Evolutionary conservation across 1,139 yeast genomes (phyloP), one percentile per base, ranked within the genome.

Genomic region (Debaryomyces psychrophilus): DNA sequence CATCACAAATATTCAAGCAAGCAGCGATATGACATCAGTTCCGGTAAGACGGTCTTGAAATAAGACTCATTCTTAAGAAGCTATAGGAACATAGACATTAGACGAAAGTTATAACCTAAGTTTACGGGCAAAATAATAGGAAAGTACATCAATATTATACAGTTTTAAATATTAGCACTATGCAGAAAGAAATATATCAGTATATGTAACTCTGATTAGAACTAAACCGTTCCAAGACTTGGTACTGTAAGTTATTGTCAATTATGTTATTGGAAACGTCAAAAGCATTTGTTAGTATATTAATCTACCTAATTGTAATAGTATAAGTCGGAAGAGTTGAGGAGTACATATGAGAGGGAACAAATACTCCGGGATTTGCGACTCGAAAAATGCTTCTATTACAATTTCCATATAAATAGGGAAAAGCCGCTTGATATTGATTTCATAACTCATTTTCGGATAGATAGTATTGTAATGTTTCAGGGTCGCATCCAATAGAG

Each of bases 311-410:
- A 14, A n/a, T 6, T 12, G n/a, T 15, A 8, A 8, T 12, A 18
- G 8, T 8, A 6, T 31, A 4, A 31, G 6, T 18, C 12, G 36
- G 20, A 11, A 17, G n/a, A 31, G 12, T 6, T 31, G 37, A 34
- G 37, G 37, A 34, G 37, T 20, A 34, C 15, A 8, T 22, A 17
- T 22, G 37, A 20, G 37, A 27, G 27, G 37, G 37, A 11, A n/a
- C 5, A 7, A 29, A 29, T 18, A 34, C 17, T 34, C 37, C 37
- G 37, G 27, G 37, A 34, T 22, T n/a, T 17, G 27, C 37, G 37
- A 20, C 8, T 15, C 5, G n/a, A 9, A 31, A 31, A 17, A 31
- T 12, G 17, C n/a, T 15, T 31, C 22, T 8, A 2, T 7, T 31
- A 12, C 35, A 1, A 12, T 17, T 17, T 31, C 7, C 8, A 11